Conservation (phyloP, 495 filamentous ascomycete genomes). For the Cairneyella variabilis region DNA sequence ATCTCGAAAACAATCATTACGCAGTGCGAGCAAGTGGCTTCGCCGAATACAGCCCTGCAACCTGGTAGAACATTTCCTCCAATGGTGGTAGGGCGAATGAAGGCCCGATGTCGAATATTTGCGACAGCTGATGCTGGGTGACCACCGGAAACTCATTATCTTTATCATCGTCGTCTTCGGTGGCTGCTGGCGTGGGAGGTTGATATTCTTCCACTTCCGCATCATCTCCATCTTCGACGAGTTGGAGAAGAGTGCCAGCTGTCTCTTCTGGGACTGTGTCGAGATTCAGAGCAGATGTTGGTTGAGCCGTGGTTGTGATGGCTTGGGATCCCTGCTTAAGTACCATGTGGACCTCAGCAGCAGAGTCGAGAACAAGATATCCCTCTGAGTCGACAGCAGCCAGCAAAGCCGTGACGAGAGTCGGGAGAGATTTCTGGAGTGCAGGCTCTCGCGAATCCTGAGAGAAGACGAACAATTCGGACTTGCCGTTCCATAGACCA, state of each 20-base stretch:
- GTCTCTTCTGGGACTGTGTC: constrained; percentile 28
- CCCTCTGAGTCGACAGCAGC: constrained; percentile 50
- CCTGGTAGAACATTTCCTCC: constrained; percentile 71
- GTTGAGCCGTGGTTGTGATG: constrained; percentile 41
- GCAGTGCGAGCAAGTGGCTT: constrained; percentile 33
- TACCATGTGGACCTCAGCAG: constrained; percentile 51
- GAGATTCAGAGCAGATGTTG: constrained; percentile 43
- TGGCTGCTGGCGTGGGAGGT: constrained; percentile 6
- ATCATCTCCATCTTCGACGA: constrained; percentile 27
- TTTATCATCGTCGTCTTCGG: constrained; percentile 21
- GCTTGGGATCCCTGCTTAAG: constrained; percentile 44
- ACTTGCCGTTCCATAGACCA: constrained; percentile 21
- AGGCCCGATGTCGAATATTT: constrained; percentile 70
- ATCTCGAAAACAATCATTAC: constrained; percentile 1
- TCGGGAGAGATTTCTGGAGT: constrained; percentile 41
- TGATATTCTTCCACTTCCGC: constrained; percentile 36
- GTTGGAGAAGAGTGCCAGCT: background rate
- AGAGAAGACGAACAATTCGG: constrained; percentile 55
- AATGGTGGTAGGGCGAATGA: constrained; percentile 75
- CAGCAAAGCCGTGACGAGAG: constrained; percentile 50
- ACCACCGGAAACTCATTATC: constrained; percentile 49
- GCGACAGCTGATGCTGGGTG: constrained; percentile 60
- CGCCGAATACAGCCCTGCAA: constrained; percentile 55
- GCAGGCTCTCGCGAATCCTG: constrained; percentile 43
- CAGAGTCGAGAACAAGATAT: constrained; percentile 57